phyloP scores from a whole-genome alignment of 768 basidiomycete genomes.

The Dacryopinax primogenitus region DNA sequence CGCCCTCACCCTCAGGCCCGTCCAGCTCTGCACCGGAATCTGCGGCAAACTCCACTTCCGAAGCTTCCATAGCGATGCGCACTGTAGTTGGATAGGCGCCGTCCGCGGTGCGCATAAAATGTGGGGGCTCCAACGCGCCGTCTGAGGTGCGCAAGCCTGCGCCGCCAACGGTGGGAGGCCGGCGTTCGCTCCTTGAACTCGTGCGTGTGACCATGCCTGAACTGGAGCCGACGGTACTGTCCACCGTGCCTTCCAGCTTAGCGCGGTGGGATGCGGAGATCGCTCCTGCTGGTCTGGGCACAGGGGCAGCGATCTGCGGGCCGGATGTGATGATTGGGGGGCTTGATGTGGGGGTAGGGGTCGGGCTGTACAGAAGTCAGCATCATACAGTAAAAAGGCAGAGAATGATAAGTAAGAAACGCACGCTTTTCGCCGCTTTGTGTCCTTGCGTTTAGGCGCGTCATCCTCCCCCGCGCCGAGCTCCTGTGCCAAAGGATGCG shows the following conservation, averaged over 20 bases:
- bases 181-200: not conserved
- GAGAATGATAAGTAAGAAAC: not conserved
- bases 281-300: not conserved
- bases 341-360: not conserved
- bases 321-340: not conserved
- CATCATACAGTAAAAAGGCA: not conserved
- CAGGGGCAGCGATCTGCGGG: not conserved
- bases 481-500: not conserved
- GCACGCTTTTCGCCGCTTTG: not conserved
- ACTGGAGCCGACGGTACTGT: not conserved
- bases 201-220: not conserved
- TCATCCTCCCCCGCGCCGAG: not conserved
- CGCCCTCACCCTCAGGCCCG: slow-evolving; percentile 32
- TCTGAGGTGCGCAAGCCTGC: not conserved
- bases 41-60: slow-evolving; percentile 20
- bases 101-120: slow-evolving; percentile 14
- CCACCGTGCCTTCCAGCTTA: not conserved
- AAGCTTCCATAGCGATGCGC: slow-evolving; percentile 19
- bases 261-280: slow-evolving; percentile 7
- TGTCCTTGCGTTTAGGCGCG: slow-evolving; percentile 8
- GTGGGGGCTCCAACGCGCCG: slow-evolving; percentile 8
- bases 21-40: slow-evolving; percentile 36
- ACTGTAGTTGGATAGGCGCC: slow-evolving; percentile 13
- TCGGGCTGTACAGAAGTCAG: not conserved
- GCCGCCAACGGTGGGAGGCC: not conserved